A percentile compares a stretch with the other conserved stretches of the same genome.
Conservation (phyloP, 805 yeast species). For the Wickerhamiella brachini region DNA sequence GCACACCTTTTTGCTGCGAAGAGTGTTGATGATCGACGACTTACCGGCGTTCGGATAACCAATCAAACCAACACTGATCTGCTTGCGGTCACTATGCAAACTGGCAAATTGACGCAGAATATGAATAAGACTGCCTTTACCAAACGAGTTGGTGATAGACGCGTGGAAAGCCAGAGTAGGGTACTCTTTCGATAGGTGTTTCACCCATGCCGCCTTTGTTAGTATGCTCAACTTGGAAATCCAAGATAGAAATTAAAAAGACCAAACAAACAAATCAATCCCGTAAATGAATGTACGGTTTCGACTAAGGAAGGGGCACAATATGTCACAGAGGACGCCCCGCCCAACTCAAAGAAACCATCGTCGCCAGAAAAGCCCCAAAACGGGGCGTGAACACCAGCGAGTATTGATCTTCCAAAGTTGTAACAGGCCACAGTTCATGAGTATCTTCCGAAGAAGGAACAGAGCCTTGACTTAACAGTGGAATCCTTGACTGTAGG, state of each 20-base stretch:
- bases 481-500: conserved; percentile 36
- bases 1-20: conserved; percentile 91
- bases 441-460: conserved; percentile 17
- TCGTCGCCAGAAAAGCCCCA: conserved; percentile 30
- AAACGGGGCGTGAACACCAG: conserved; percentile 42
- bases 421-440: conserved; percentile 82
- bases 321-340: conserved; percentile 19
- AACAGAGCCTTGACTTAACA: conserved; percentile 38
- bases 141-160: conserved; percentile 91
- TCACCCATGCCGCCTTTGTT: conserved; percentile 95
- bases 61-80: conserved; percentile 91
- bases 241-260: conserved; percentile 9
- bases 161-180: conserved; percentile 98
- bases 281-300: conserved; percentile 44
- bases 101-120: conserved; percentile 83
- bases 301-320: conserved; percentile 66
- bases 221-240: conserved; percentile 19
- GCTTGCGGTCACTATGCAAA: conserved; percentile 83
- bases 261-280: conserved; percentile 3
- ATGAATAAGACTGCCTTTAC: conserved; percentile 93
- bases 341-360: conserved; percentile 80
- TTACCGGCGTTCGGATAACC: conserved; percentile 99
- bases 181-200: conserved; percentile 75
- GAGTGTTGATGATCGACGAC: conserved; percentile 86
- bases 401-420: conserved; percentile 77